Conservation (phyloP, 495 filamentous ascomycete genomes). For the Penicillium longicatenatum region DNA sequence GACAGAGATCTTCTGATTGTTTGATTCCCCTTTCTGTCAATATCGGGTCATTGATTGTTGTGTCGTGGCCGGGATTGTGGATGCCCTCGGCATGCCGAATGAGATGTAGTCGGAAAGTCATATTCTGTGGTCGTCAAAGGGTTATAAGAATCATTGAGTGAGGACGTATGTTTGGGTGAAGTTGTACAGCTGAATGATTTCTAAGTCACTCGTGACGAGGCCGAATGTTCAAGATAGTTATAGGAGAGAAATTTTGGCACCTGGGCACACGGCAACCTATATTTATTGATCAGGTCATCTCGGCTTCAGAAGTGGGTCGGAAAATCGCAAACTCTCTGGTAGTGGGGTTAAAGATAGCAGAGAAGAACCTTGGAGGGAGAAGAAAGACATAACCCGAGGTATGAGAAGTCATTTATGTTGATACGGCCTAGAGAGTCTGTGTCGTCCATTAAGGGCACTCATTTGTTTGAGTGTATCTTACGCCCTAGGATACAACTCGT, state of each 20-base stretch:
- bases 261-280: not conserved
- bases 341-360: not conserved
- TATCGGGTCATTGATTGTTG: slow-evolving; percentile 15
- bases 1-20: slow-evolving; percentile 8
- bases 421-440: no score
- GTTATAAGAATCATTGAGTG: no score
- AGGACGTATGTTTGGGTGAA: not conserved
- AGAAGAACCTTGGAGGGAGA: not conserved
- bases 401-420: no score
- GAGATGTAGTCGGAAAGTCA: slow-evolving; percentile 15
- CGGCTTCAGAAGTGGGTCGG: not conserved
- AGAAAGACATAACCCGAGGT: no score
- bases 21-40: slow-evolving; percentile 16
- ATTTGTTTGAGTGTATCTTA: no score
- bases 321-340: not conserved
- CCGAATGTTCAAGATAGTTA: not conserved
- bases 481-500: no score
- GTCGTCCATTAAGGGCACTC: no score
- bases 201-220: no score
- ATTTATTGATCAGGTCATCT: not conserved
- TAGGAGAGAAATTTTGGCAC: not conserved
- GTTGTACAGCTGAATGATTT: no score
- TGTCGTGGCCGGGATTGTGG: slow-evolving; percentile 18
- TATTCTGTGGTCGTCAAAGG: no score
- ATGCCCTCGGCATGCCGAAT: slow-evolving; percentile 22